These are phyloP conservation scores for Nitzschia putrida DNA, from an alignment of 108 stramenopile genomes.

Conservation along the genomic window DNA sequence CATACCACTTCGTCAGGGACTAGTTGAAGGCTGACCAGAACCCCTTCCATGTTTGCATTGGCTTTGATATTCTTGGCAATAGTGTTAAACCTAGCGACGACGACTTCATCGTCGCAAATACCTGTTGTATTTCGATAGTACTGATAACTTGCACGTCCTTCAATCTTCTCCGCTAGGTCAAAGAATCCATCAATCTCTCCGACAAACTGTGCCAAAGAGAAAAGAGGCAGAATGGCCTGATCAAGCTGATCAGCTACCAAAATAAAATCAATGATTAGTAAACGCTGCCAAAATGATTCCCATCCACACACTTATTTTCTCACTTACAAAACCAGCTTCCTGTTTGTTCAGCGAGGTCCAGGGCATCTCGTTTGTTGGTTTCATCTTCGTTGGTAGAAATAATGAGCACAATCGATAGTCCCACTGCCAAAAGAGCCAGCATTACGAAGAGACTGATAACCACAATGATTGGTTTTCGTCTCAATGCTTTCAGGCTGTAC, in stretches of 20 bases:
- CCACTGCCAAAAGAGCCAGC: constrained; percentile 4
- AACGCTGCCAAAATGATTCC: not conserved
- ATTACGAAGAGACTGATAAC: not conserved
- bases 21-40: constrained; percentile 42
- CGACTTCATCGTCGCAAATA: constrained; percentile 30
- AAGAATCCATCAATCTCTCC: constrained; percentile 34
- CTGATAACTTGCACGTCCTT: not conserved
- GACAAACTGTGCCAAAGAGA: constrained; percentile 48
- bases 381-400: constrained; percentile 15
- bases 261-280: not conserved
- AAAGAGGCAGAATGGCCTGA: constrained; percentile 43
- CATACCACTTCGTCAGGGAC: constrained; percentile 45
- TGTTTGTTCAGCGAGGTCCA: constrained; percentile 36
- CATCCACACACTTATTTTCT: not conserved
- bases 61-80: constrained; percentile 43
- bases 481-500: not conserved
- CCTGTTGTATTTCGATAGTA: constrained; percentile 40
- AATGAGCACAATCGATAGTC: not conserved
- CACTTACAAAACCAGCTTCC: constrained; percentile 42
- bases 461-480: not conserved
- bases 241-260: constrained; percentile 35
- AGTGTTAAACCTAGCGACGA: constrained; percentile 27
- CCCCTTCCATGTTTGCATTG: constrained; percentile 38
- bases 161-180: constrained; percentile 31
- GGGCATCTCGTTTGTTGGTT: constrained; percentile 4